phyloP scores from a whole-genome alignment of 1,139 yeast genomes.

The Taphrina pruni region DNA sequence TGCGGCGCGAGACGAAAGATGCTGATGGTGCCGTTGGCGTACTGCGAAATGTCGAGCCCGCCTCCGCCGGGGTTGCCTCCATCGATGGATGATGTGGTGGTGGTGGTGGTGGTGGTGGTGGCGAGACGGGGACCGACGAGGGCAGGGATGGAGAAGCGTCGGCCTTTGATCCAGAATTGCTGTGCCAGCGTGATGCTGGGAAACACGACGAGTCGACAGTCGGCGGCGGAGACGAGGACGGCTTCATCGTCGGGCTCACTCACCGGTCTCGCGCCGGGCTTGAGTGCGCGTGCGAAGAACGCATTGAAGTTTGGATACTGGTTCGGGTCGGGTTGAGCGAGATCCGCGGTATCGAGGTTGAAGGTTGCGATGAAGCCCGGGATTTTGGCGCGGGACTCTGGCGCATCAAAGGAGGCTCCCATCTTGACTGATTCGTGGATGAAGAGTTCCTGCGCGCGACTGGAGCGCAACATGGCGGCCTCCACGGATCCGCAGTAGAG shows the following conservation, averaged over 20 bases:
- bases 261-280: conserved; percentile 69
- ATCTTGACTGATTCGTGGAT: conserved; percentile 9
- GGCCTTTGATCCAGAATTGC: conserved; percentile 86
- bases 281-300: conserved; percentile 79
- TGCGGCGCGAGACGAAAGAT: conserved; percentile 93
- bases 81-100: too few species aligned
- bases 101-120: conserved; percentile 54
- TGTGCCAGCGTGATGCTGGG: conserved; percentile 67
- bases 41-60: conserved; percentile 49
- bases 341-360: conserved; percentile 64
- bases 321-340: conserved; percentile 77
- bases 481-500: conserved; percentile 27
- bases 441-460: conserved; percentile 17
- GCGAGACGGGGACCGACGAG: conserved; percentile 56
- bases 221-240: conserved; percentile 81
- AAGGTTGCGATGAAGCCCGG: conserved; percentile 20
- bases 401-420: conserved; percentile 15
- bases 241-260: conserved; percentile 62
- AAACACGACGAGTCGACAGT: conserved; percentile 80
- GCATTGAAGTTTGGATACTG: conserved; percentile 85
- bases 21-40: conserved; percentile 67
- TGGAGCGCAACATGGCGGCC: conserved; percentile 1
- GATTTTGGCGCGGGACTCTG: conserved; percentile 18
- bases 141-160: conserved; percentile 70
- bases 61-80: too few species aligned